Evolutionary conservation across 768 basidiomycete species (phyloP), one percentile per base, ranked within the genome.

Genomic region (Naganishia randhawae): DNA sequence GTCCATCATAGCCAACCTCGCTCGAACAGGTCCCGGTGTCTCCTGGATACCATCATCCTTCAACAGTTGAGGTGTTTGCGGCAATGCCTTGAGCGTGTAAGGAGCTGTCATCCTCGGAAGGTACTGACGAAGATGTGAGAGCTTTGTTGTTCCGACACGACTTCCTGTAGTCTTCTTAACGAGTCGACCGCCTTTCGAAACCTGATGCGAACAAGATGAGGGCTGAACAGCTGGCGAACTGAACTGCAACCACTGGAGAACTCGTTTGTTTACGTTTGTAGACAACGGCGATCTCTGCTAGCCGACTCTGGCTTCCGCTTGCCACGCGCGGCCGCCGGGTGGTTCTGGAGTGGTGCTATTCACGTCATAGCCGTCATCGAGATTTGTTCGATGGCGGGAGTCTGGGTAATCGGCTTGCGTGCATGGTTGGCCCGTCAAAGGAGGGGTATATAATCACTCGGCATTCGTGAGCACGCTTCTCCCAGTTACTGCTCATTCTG

Each of bases 11-110:
- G 66, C 41, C 22, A 67, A 33, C 54, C 66, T 67, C 22, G 66
- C 66, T 25, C 50, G 48, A 41, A 67, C 66, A 25, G 66, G 66
- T 48, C 45, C 39, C 9, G 66, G 66, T 2, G 66, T 67, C 31
- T 67, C 66, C 29, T 55, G 53, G 13, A 67, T 67, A 10, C 66
- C 66, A 35, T 54, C 55, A n/a, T 67, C 66, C 27, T 67, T 55
- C 50, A 67, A 16, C 25, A 31, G 27, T 29, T 54, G 66, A 25
- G 66, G 66, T 31, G 66, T 67, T 16, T 55, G 52, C 41, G 55
- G 50, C 16, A 67, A 25, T 13, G 54, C 54, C 39, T 61, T 61
- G 57, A 61, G 57, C 22, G 57, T 27, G 39, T 61, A 61, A 3
- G 37, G 25, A n/a, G 37, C 39, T 27, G 57, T 39, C 57, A 61